Conservation (phyloP, 441 rosid species). For the Daphne laureola region DNA sequence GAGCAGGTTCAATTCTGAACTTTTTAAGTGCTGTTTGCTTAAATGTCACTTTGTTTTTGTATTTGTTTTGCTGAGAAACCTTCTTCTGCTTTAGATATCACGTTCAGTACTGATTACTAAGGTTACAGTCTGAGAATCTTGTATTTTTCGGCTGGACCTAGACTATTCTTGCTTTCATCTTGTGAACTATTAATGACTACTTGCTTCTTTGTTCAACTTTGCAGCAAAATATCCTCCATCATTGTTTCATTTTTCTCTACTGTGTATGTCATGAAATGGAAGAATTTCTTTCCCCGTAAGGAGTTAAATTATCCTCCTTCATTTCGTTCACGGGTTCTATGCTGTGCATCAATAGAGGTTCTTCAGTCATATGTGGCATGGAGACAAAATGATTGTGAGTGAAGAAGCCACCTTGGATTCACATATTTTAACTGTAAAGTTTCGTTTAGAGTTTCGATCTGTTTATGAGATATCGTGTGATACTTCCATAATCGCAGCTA, state of each 20-base stretch:
- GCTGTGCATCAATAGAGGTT: slow-evolving; percentile 69
- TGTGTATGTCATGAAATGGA: slow-evolving; percentile 61
- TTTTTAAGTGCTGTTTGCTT: background rate
- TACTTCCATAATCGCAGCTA: no score
- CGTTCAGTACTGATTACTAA: no score
- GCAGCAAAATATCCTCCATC: slow-evolving; percentile 79
- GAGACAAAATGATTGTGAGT: slow-evolving; percentile 88
- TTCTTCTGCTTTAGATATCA: no score
- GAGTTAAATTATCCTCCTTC: slow-evolving; percentile 58
- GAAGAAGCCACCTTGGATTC: background rate
- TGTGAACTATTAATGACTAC: slow-evolving; percentile 8
- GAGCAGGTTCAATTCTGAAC: slow-evolving; percentile 43
- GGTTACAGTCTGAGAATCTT: no score
- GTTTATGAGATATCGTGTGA: background rate
- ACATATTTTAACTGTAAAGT: no score
- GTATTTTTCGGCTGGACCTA: no score
- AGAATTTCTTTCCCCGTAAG: slow-evolving; percentile 51
- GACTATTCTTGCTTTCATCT: background rate
- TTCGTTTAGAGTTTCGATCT: background rate
- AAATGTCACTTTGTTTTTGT: no score
- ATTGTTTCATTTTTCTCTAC: slow-evolving; percentile 70
- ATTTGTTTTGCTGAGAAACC: no score
- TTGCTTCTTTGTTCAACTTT: slow-evolving; percentile 12
- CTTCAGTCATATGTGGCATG: slow-evolving; percentile 81
- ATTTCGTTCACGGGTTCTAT: slow-evolving; percentile 49